A percentile compares a stretch with the other conserved stretches of the same genome.
phyloP scores from a whole-genome alignment of 805 yeast genomes.

The Myxozyma udenii region DNA sequence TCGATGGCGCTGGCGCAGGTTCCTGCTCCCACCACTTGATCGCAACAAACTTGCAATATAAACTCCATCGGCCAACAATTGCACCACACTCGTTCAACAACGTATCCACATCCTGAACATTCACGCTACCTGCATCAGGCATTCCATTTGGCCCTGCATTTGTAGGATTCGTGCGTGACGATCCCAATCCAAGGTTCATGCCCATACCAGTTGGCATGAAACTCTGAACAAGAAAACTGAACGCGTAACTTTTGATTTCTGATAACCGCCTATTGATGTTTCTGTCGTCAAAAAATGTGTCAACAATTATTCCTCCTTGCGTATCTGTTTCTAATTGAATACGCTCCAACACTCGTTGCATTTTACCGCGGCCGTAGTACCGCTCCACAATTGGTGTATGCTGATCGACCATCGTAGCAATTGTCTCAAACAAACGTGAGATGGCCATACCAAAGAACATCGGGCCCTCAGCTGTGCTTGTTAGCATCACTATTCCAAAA shows the following conservation, averaged over 20 bases:
- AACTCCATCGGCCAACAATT: conserved; percentile 81
- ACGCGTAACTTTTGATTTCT: conserved; percentile 56
- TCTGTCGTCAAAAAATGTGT: conserved; percentile 76
- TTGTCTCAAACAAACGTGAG: conserved; percentile 65
- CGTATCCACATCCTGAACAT: conserved; percentile 66
- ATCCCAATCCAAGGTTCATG: conserved; percentile 23
- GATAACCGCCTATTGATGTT: conserved; percentile 54
- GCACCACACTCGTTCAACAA: conserved; percentile 66
- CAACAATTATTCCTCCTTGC: conserved; percentile 86
- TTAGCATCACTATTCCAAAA: conserved; percentile 43
- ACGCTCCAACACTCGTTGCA: conserved; percentile 63
- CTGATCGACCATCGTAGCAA: conserved; percentile 79
- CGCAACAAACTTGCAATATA: conserved; percentile 45
- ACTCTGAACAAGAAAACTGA: conserved; percentile 45
- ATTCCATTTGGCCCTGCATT: neutral
- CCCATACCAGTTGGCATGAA: conserved; percentile 30
- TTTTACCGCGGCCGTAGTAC: conserved; percentile 61
- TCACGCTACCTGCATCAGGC: conserved; percentile 36
- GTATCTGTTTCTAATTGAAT: conserved; percentile 87
- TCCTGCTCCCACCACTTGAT: conserved; percentile 29
- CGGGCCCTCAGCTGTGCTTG: conserved; percentile 33
- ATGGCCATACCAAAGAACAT: conserved; percentile 42
- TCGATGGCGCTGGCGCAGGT: neutral
- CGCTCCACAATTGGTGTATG: conserved; percentile 75
- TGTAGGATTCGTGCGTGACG: conserved; percentile 34